These are phyloP conservation scores for Ustilago nuda DNA, from an alignment of 1,284 basidiomycete genomes.

Conservation along the genomic window DNA sequence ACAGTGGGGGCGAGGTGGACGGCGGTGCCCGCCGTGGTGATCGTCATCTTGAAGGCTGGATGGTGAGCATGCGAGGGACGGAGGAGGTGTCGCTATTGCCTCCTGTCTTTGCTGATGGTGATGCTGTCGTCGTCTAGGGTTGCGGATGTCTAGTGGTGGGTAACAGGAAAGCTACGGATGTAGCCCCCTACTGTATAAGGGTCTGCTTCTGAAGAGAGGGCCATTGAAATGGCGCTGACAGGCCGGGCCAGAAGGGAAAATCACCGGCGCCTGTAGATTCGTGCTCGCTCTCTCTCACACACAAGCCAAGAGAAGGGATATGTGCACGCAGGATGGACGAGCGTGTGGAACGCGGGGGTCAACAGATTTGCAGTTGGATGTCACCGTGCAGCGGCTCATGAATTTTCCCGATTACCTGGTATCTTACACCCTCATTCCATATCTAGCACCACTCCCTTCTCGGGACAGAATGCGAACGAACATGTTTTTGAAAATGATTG, in stretches of 20 bases:
- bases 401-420: slow-evolving; percentile 10
- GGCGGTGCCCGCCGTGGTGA: slow-evolving; percentile 58
- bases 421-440: background rate
- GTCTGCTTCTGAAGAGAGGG: background rate
- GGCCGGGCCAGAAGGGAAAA: background rate
- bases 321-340: background rate
- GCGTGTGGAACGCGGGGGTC: slow-evolving; percentile 3
- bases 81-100: background rate
- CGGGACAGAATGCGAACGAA: background rate
- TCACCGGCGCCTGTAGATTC: slow-evolving; percentile 6
- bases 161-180: background rate
- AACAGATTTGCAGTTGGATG: slow-evolving; percentile 3
- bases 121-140: background rate
- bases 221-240: background rate
- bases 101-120: background rate
- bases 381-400: slow-evolving; percentile 16
- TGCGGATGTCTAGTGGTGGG: background rate
- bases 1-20: slow-evolving; percentile 64
- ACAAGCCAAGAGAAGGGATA: background rate
- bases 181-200: background rate
- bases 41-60: slow-evolving; percentile 45
- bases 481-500: background rate
- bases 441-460: background rate
- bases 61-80: background rate
- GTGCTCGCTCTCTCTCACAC: background rate